Percentiles rank a stretch among this genome's conserved stretches.
phyloP scores from a whole-genome alignment of 2,329 filamentous ascomycete genomes.

The Aureobasidium pullulans region DNA sequence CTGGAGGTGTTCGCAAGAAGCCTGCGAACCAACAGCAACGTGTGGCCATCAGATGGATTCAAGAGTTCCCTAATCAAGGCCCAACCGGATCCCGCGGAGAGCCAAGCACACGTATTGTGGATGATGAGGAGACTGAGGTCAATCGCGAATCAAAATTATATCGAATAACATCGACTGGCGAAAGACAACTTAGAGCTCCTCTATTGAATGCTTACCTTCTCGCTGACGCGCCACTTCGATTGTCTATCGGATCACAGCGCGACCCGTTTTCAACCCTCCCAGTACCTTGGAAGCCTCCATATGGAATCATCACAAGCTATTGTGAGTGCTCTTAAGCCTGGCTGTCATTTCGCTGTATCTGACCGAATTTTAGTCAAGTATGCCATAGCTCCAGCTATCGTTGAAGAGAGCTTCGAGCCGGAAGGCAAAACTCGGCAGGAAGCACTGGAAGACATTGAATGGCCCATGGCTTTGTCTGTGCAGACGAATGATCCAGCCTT shows the following conservation, averaged over 20 bases:
- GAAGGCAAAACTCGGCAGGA: conserved; percentile 6
- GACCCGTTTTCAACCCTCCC: conserved; percentile 6
- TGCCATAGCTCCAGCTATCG: conserved; percentile 9
- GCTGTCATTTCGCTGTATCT: not conserved
- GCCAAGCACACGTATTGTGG: not conserved
- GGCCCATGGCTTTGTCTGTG: conserved; percentile 9
- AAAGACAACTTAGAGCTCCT: not conserved
- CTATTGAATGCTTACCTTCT: conserved; percentile 1
- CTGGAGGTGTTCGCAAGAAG: conserved; percentile 1
- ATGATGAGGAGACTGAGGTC: not conserved
- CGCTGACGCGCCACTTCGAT: not conserved
- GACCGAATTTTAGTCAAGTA: not conserved
- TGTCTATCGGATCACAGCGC: conserved; percentile 2
- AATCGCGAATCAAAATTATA: not conserved
- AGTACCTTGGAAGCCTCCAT: conserved; percentile 1
- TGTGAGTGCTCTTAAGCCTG: not conserved
- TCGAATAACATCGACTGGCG: not conserved
- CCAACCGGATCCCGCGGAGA: not conserved
- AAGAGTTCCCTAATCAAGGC: not conserved
- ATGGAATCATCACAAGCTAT: conserved; percentile 7
- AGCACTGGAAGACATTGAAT: conserved; percentile 9
- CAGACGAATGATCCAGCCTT: conserved; percentile 6
- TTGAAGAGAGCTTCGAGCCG: conserved; percentile 5
- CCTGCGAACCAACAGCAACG: not conserved
- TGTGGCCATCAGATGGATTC: not conserved